Base-by-base conservation (phyloP, 2,329 filamentous ascomycete species). In the Talaromyces sp. region DNA sequence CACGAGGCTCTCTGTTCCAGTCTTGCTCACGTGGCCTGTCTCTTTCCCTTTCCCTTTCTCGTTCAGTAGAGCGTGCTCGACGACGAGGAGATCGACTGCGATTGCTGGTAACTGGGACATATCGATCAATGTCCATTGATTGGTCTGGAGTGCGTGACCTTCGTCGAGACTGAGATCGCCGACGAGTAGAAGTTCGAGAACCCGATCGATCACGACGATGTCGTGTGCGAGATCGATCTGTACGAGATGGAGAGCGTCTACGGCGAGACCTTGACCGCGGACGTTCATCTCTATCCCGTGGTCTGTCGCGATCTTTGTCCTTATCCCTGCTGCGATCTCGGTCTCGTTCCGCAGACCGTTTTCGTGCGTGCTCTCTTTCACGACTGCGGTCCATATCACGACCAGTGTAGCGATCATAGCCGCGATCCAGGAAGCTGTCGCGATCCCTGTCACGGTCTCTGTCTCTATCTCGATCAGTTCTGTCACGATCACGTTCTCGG, bases 21-120 rank as follows among this genome's bases (percentile, higher is more conserved):
- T 70, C 68, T 18, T 62, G 56, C 46, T 67, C 66, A 18, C 66
- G 60, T 6, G 66, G 62, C 8, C 68, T 33, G 16, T 66, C 64
- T 42, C 60, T 55, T 57, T 63, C 66, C 37, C 63, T 44, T 5
- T 61, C 50, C 31, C 62, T 52, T 21, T 58, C 42, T 8, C 61
- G 54, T 31, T 61, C 59, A 42, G 73, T 71, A 7, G 75, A 76
- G 23, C 76, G 71, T 3, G 73, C 67, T 33, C 77, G 72, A 25
- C 76, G 74, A 57, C 76, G 72, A 16, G 77, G 77, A 25, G 76
- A 77, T 37, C 75, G 71, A 65, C 76, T 79, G 40, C 76, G 73
- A 44, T 72, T 72, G 63, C 76, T 78, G 8, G 74, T 78, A 12
- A 73, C 61, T 7, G 77, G 77, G 1, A 79, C 75, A 62, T 79